Base-by-base conservation (phyloP, 352 stramenopile genomes). In the Phytophthora litchii region DNA sequence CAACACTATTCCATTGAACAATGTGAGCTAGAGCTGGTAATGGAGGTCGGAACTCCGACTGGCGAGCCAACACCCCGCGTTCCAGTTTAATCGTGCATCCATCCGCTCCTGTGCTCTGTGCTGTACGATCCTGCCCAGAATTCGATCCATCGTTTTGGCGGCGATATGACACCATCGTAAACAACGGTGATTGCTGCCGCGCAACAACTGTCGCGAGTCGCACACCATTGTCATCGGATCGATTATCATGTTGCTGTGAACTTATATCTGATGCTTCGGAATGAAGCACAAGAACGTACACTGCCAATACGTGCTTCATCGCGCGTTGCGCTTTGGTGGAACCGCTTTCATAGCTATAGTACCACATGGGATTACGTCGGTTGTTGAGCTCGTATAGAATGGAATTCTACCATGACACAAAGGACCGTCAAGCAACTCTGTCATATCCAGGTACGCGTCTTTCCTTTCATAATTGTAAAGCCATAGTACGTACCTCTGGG, bases 311-410 rank as follows among this genome's bases (percentile, higher is more conserved):
- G n/a, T 80, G 70, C 29, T 59, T 55, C 67, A 76, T 72, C 16
- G 66, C 56, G 14, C 70, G 70, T 38, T 80, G 67, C 17, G 47
- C 54, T 50, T 76, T 76, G 19, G 67, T 80, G 11, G 70, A 63
- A n/a, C 67, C 70, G 17, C 70, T 76, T 45, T 76, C 67, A 25
- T 74, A 80, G 31, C 55, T 48, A 46, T 80, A 80, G 48, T 67
- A 69, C 70, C 70, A 80, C 23, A 60, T 59, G 8, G 67, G 66
- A 35, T 58, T 76, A 20, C 52, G 63, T 25, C 65, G 48, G 34
- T 76, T 75, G 61, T 76, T 78, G 17, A 78, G 41, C 34, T 72
- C 61, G 43, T 67, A 78, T n/a, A 73, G 4, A 13, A 76, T 41
- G 34, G 57, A 27, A 34, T 75, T 73, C 61, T 78, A 38, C 1